Conservation (phyloP, 352 stramenopile genomes). For the Globisporangium orthogonon region DNA sequence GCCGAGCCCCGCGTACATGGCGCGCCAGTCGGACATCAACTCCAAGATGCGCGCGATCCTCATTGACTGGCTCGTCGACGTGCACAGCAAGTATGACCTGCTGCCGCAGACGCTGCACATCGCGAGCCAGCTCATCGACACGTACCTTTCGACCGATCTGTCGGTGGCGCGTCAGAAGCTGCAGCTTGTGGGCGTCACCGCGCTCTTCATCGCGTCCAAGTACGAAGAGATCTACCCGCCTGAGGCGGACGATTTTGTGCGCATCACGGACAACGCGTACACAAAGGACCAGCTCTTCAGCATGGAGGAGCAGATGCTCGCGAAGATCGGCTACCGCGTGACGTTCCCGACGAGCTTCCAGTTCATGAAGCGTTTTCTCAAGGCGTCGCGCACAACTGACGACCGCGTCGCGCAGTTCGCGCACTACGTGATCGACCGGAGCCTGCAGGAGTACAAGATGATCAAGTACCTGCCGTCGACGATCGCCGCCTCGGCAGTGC, state of each 20-base stretch:
- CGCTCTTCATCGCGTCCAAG: conserved; percentile 96
- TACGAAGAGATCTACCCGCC: conserved; percentile 98
- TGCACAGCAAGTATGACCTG: conserved; percentile 82
- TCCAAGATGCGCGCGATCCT: conserved; percentile 99
- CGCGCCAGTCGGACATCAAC: conserved; percentile 96
- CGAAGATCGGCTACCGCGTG: conserved; percentile 66
- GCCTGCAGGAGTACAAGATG: conserved; percentile 98
- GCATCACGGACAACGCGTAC: conserved; percentile 97
- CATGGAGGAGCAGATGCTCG: conserved; percentile 78
- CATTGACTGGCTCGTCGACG: conserved; percentile 98
- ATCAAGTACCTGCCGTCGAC: conserved; percentile 97
- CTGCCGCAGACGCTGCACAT: conserved; percentile 80
- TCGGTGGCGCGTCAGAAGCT: conserved; percentile 81
- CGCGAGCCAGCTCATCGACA: conserved; percentile 78
- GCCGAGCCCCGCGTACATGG: conserved; percentile 66
- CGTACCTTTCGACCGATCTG: conserved; percentile 65
- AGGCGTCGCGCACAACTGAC: conserved; percentile 67
- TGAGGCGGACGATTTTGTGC: conserved; percentile 92
- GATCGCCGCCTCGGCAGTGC: conserved; percentile 95
- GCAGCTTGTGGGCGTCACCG: conserved; percentile 94
- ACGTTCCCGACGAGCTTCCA: conserved; percentile 82
- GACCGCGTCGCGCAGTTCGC: conserved; percentile 86
- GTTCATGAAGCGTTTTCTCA: conserved; percentile 86
- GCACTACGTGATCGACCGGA: conserved; percentile 98
- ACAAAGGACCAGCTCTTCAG: conserved; percentile 68